Evolutionary conservation across 306 rosid genomes (phyloP).

Genomic region (Rosa persica): DNA sequence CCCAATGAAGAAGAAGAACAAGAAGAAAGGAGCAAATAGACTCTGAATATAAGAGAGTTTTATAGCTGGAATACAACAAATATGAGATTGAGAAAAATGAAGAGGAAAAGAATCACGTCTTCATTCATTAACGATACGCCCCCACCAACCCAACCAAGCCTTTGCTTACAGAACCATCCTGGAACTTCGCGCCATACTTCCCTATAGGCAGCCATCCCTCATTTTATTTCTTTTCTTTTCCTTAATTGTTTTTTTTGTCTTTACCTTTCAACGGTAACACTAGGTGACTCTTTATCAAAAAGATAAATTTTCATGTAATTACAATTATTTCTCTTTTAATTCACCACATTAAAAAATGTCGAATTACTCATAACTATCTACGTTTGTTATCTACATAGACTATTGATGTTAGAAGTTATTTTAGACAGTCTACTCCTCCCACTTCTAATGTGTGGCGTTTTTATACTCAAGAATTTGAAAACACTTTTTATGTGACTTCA

Average conservation of each 20-base stretch:
- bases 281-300: too few species aligned
- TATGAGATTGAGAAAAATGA: neutral
- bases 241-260: neutral
- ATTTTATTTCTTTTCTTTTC: neutral
- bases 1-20: neutral
- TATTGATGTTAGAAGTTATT: too few species aligned
- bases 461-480: too few species aligned
- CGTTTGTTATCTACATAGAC: too few species aligned
- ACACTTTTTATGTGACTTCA: too few species aligned
- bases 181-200: conserved; percentile 35
- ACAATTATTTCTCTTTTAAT: too few species aligned
- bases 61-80: neutral
- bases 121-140: neutral
- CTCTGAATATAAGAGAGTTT: neutral
- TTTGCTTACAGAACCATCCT: conserved; percentile 1
- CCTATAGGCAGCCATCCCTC: neutral
- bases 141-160: conserved; percentile 8
- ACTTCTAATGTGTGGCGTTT: too few species aligned
- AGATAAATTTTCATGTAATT: too few species aligned
- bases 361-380: too few species aligned
- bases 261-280: neutral
- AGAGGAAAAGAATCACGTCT: conserved; percentile 11
- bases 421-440: too few species aligned
- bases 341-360: too few species aligned
- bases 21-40: neutral